Evolutionary conservation across 176 grass and related monocot genomes (phyloP).

Genomic region (Saccharum spontaneum): DNA sequence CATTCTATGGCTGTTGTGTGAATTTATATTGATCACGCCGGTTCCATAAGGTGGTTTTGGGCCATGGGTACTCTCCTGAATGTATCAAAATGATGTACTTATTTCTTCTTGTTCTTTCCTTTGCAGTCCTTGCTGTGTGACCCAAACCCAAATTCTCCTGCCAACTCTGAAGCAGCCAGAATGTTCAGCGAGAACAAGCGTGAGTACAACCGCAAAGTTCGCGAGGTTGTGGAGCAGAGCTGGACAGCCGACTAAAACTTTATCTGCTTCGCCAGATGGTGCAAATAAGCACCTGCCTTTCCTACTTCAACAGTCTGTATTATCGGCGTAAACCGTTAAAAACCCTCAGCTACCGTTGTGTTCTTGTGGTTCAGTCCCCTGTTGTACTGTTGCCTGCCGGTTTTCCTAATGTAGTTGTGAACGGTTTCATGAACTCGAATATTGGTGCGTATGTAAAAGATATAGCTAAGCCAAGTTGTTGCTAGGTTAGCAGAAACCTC

Average conservation of each 20-base stretch:
- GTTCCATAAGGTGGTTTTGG: neutral
- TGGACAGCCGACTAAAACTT: slow-evolving; percentile 76
- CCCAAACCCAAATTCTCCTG: slow-evolving; percentile 90
- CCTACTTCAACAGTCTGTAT: slow-evolving; percentile 32
- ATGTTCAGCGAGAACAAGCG: slow-evolving; percentile 92
- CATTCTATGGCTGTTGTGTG: neutral
- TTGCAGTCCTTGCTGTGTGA: slow-evolving; percentile 86
- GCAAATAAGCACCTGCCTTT: slow-evolving; percentile 46
- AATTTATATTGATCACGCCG: neutral
- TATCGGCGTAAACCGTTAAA: slow-evolving; percentile 24
- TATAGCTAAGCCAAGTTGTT: slow-evolving; percentile 27
- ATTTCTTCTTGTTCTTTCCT: slow-evolving; percentile 23
- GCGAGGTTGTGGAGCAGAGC: slow-evolving; percentile 90
- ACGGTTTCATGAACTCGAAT: slow-evolving; percentile 19
- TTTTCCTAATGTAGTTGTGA: slow-evolving; percentile 25
- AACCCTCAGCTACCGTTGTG: neutral
- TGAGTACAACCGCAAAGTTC: slow-evolving; percentile 88
- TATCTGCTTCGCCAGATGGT: neutral
- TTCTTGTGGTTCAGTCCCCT: slow-evolving; percentile 32
- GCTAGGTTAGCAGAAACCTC: slow-evolving; percentile 23
- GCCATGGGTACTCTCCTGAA: neutral
- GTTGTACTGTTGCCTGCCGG: neutral
- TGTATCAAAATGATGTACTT: neutral
- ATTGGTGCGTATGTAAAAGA: slow-evolving; percentile 25
- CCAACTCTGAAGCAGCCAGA: slow-evolving; percentile 89